Evolutionary conservation across 179 eudicot genomes (phyloP).

Genomic region (Actinidia polygama): DNA sequence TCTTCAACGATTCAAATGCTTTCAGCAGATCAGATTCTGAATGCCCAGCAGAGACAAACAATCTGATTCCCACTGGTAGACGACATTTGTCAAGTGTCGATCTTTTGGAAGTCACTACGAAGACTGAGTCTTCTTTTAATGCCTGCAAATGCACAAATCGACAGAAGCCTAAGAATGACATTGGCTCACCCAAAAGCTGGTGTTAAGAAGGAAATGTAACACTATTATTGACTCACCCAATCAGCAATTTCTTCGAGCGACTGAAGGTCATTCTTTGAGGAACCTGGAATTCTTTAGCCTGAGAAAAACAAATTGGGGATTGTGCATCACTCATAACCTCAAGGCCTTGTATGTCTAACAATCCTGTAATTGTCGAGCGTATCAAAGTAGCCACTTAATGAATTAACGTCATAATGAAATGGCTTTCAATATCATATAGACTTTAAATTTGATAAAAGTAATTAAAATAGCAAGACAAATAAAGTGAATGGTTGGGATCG

Average conservation of each 20-base stretch:
- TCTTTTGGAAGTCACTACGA: slow-evolving; percentile 63
- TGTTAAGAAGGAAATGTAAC: slow-evolving; percentile 1
- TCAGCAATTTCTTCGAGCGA: slow-evolving; percentile 79
- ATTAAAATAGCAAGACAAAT: too few species aligned
- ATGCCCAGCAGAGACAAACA: slow-evolving; percentile 79
- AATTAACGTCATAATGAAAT: too few species aligned
- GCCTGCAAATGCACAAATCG: slow-evolving; percentile 44
- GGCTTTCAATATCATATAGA: too few species aligned
- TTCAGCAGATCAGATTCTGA: slow-evolving; percentile 65
- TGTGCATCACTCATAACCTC: slow-evolving; percentile 68
- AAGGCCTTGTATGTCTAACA: slow-evolving; percentile 65
- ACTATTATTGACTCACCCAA: slow-evolving; percentile 45
- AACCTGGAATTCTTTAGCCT: slow-evolving; percentile 65
- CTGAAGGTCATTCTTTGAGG: slow-evolving; percentile 57
- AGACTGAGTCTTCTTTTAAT: slow-evolving; percentile 65
- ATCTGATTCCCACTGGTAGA: slow-evolving; percentile 67
- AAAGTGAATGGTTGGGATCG: too few species aligned
- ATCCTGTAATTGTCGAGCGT: slow-evolving; percentile 48
- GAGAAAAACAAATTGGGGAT: slow-evolving; percentile 80
- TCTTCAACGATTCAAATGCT: slow-evolving; percentile 61
- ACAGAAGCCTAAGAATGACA: not conserved
- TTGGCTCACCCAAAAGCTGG: not conserved
- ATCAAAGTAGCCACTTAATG: too few species aligned
- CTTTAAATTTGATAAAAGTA: too few species aligned
- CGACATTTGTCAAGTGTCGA: slow-evolving; percentile 77